Evolutionary conservation across 768 basidiomycete species (phyloP).

Genomic region (Lactifluus piperatus): DNA sequence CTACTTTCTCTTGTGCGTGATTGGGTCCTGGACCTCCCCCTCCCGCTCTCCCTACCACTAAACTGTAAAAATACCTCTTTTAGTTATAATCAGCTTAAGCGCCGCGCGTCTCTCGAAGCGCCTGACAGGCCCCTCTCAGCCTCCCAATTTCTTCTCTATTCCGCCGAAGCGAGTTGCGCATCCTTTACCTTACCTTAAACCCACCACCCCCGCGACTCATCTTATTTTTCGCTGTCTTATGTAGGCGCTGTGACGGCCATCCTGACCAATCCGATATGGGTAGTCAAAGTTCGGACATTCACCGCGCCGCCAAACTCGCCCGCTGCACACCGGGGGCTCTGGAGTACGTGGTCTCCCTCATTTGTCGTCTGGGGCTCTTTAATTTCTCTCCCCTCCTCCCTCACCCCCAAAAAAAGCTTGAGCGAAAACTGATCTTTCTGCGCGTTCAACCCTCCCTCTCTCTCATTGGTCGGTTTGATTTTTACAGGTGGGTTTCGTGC

Average conservation of each 20-base stretch:
- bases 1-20: constrained; percentile 96
- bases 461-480: no score
- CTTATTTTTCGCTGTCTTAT: constrained; percentile 17
- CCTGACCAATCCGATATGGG: constrained; percentile 96
- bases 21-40: no score
- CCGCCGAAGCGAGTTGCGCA: constrained; percentile 92
- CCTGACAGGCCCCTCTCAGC: constrained; percentile 61
- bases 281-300: constrained; percentile 96
- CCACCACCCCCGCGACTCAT: neutral
- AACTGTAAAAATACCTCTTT: no score
- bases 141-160: constrained; percentile 74
- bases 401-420: no score
- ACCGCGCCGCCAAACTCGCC: constrained; percentile 66
- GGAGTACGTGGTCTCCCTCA: constrained; percentile 43
- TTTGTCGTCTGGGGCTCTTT: neutral
- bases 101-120: constrained; percentile 60
- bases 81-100: constrained; percentile 93
- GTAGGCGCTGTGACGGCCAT: constrained; percentile 88
- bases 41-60: neutral
- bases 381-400: neutral
- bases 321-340: constrained; percentile 68
- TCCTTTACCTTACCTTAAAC: constrained; percentile 16
- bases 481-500: constrained; percentile 60
- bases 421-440: neutral
- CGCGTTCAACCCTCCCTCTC: no score